These are phyloP conservation scores for Pyrenochaeta sp. DNA, from an alignment of 2,329 filamentous ascomycete species.

Conservation along the genomic window DNA sequence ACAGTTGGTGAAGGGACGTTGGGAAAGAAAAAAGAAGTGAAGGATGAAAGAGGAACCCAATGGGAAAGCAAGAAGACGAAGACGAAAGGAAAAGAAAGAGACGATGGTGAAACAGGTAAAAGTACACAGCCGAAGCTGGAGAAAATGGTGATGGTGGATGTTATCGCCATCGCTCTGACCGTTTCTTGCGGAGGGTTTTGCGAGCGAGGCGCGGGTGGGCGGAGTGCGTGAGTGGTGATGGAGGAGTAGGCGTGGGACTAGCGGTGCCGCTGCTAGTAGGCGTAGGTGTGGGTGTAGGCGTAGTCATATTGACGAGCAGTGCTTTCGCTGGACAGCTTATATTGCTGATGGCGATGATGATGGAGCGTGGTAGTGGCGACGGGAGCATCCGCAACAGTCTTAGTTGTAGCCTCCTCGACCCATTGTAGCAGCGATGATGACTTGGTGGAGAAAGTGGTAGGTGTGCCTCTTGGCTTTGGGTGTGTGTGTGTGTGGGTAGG, in stretches of 20 bases:
- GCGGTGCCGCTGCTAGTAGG: no score
- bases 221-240: conserved; percentile 9
- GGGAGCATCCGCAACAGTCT: conserved; percentile 19
- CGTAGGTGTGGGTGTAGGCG: no score
- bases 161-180: conserved; percentile 35
- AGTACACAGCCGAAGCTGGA: conserved; percentile 7
- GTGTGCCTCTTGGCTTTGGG: conserved; percentile 23
- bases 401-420: conserved; percentile 48
- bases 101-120: conserved; percentile 8
- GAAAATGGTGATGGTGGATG: not conserved
- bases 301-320: conserved; percentile 5
- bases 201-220: conserved; percentile 13
- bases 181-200: conserved; percentile 36
- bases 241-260: no score
- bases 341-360: conserved; percentile 6
- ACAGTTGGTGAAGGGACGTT: no score
- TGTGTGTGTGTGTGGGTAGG: conserved; percentile 4
- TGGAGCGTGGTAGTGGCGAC: conserved; percentile 13
- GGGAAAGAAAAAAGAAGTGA: no score
- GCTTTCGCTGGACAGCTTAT: conserved; percentile 6
- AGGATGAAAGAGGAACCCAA: no score
- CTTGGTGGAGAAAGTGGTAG: conserved; percentile 11
- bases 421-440: conserved; percentile 34
- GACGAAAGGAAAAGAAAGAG: not conserved
- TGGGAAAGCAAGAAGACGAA: not conserved